A percentile compares a stretch with the other conserved stretches of the same genome.
Evolutionary conservation across 2,329 filamentous ascomycete genomes (phyloP).

Genomic region (Diaporthe humulicola): DNA sequence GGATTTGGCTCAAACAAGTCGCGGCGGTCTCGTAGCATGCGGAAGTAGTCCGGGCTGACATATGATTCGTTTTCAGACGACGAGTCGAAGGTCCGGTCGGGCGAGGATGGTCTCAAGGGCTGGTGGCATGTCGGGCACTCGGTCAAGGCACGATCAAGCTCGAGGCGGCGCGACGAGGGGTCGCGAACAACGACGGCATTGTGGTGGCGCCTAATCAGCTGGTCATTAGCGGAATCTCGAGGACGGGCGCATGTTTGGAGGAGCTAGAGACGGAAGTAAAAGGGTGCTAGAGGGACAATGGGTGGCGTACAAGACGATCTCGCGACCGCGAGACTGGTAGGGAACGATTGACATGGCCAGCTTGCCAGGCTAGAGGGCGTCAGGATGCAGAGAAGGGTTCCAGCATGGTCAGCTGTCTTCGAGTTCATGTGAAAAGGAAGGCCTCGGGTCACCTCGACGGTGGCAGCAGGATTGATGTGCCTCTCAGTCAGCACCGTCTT

Average conservation of each 20-base stretch:
- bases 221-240: not conserved
- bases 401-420: conserved; percentile 22
- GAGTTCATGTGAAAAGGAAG: not conserved
- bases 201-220: conserved; percentile 79
- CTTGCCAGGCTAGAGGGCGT: conserved; percentile 37
- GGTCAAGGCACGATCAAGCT: conserved; percentile 77
- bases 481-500: not conserved
- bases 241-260: not conserved
- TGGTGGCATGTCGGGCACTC: conserved; percentile 95
- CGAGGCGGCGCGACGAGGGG: conserved; percentile 84
- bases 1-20: conserved; percentile 59
- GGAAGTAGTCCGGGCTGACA: conserved; percentile 94
- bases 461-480: not conserved
- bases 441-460: not conserved
- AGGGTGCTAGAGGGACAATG: conserved; percentile 36
- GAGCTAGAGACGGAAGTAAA: not conserved
- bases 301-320: conserved; percentile 81
- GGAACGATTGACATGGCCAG: conserved; percentile 76
- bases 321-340: conserved; percentile 79
- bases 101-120: conserved; percentile 67
- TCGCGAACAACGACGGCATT: conserved; percentile 95
- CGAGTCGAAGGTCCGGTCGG: conserved; percentile 64
- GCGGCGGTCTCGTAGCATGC: conserved; percentile 79
- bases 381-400: conserved; percentile 26
- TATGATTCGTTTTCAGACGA: conserved; percentile 71